Percentiles rank a stretch among this genome's conserved stretches.
These are phyloP conservation scores for Quercus variabilis DNA, from an alignment of 306 rosid genomes.

Conservation along the genomic window DNA sequence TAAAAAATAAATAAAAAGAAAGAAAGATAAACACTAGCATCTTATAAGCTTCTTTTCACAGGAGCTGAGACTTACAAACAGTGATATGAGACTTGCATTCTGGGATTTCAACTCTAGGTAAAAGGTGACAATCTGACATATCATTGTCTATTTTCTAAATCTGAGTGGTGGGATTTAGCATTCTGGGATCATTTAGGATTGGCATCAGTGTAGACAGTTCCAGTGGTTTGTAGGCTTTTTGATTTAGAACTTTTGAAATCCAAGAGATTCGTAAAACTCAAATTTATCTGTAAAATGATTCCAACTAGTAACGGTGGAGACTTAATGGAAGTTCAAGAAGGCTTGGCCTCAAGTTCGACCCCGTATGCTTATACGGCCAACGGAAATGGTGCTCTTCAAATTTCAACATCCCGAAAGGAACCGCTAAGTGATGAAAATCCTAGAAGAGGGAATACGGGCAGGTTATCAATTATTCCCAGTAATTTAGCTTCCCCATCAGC, in stretches of 20 bases:
- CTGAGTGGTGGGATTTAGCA: background rate
- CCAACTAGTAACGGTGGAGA: slow-evolving; percentile 12
- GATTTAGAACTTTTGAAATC: background rate
- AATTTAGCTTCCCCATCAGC: slow-evolving; percentile 16
- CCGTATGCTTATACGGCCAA: slow-evolving; percentile 10
- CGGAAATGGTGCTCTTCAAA: slow-evolving; percentile 14
- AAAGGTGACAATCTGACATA: background rate
- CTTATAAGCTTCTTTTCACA: no score
- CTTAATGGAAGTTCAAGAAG: slow-evolving; percentile 17
- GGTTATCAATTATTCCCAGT: background rate
- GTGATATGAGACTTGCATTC: no score
- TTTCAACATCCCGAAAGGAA: slow-evolving; percentile 32
- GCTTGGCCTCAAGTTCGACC: background rate
- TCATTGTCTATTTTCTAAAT: background rate
- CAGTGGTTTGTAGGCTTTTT: slow-evolving; percentile 9
- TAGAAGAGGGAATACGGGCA: background rate
- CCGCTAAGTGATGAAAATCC: slow-evolving; percentile 19
- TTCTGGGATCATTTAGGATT: background rate
- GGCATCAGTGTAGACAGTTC: background rate
- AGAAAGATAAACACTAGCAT: no score
- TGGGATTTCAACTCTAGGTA: background rate
- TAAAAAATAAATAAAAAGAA: no score
- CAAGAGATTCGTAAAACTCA: background rate
- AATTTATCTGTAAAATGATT: slow-evolving; percentile 23
- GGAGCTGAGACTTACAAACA: no score